Percentiles rank a stretch among this genome's conserved stretches.
These are phyloP conservation scores for Calonectria pseudoreteaudii DNA, from an alignment of 2,329 filamentous ascomycete species.

Conservation along the genomic window DNA sequence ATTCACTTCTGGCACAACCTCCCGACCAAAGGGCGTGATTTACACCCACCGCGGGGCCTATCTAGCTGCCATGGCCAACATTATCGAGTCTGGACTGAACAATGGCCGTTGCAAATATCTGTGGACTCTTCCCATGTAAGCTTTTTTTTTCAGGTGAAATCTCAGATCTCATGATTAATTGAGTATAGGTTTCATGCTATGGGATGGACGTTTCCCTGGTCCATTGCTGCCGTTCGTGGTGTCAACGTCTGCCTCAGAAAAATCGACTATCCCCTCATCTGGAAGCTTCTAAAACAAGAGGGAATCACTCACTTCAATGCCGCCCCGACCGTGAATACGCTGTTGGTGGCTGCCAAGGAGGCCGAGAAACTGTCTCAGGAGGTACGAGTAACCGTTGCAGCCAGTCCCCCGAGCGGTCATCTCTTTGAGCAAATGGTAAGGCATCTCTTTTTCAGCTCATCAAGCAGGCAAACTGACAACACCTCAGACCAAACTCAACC, in stretches of 20 bases:
- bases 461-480: constrained; percentile 15
- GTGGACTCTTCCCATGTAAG: constrained; percentile 93
- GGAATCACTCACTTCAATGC: constrained; percentile 95
- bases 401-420: constrained; percentile 88
- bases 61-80: constrained; percentile 84
- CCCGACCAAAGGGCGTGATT: constrained; percentile 90
- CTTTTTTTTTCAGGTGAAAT: constrained; percentile 48
- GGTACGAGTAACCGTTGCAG: constrained; percentile 91
- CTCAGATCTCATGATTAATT: background rate
- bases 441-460: background rate
- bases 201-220: constrained; percentile 93
- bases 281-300: constrained; percentile 87
- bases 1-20: constrained; percentile 95
- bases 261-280: constrained; percentile 94
- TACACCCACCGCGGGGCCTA: constrained; percentile 92
- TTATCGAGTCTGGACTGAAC: constrained; percentile 90
- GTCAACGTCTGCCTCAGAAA: constrained; percentile 95
- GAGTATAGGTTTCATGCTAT: constrained; percentile 70
- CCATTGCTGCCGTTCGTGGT: constrained; percentile 91
- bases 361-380: constrained; percentile 76
- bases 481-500: constrained; percentile 72
- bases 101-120: constrained; percentile 81
- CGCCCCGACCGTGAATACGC: constrained; percentile 94
- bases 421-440: constrained; percentile 92
- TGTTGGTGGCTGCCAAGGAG: constrained; percentile 84